Conservation (phyloP, 2,329 filamentous ascomycete genomes). For the Colletotrichum incanum region DNA sequence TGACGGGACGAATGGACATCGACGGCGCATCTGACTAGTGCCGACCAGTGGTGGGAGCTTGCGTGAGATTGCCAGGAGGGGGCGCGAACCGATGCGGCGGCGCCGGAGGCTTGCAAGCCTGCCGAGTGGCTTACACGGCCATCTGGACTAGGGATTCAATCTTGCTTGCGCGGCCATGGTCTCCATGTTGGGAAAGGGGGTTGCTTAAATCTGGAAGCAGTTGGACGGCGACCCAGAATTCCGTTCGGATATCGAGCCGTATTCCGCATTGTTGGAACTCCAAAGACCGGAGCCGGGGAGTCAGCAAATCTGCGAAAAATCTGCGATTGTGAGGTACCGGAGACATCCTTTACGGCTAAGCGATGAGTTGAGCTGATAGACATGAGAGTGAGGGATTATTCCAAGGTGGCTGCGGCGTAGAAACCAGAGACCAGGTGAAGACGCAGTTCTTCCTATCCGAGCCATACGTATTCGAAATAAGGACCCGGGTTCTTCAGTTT, state of each 20-base stretch:
- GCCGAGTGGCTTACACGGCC: conserved; percentile 24
- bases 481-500: conserved; percentile 26
- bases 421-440: conserved; percentile 3
- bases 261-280: conserved; percentile 16
- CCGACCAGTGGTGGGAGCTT: conserved; percentile 7
- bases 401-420: neutral
- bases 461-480: neutral
- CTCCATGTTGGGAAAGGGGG: conserved; percentile 36
- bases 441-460: neutral
- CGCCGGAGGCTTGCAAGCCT: conserved; percentile 35
- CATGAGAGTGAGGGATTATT: neutral
- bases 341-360: neutral
- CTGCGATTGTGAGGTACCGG: neutral
- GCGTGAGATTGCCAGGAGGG: conserved; percentile 35
- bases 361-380: neutral
- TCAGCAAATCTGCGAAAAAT: neutral
- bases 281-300: neutral
- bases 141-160: conserved; percentile 34
- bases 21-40: conserved; percentile 32
- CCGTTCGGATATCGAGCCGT: conserved; percentile 38
- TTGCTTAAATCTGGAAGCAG: conserved; percentile 12
- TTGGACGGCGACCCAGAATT: conserved; percentile 19
- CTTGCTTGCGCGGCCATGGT: conserved; percentile 35
- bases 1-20: conserved; percentile 14
- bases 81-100: conserved; percentile 39